Evolutionary conservation across 1,139 yeast genomes (phyloP).

Genomic region (Kurtzmaniella quercitrusa): DNA sequence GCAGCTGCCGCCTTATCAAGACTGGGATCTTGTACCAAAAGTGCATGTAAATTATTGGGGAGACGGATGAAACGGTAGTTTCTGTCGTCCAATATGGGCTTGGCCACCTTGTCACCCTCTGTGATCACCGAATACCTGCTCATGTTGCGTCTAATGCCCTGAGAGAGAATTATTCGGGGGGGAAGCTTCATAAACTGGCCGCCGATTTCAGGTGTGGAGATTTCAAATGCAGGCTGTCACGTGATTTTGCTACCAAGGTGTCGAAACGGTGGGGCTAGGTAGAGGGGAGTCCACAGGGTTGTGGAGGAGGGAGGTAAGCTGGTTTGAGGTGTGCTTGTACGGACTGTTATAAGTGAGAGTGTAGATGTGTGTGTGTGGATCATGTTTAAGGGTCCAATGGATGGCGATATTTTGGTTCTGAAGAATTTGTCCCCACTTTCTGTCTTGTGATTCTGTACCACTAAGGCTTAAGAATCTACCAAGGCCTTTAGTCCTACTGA

Average conservation of each 20-base stretch:
- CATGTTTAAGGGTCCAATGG: no score
- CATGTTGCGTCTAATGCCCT: not conserved
- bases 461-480: no score
- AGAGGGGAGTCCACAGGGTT: not conserved
- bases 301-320: not conserved
- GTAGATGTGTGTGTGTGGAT: no score
- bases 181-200: not conserved
- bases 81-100: constrained; percentile 74
- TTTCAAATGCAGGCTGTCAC: constrained; percentile 1
- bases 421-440: no score
- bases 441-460: no score
- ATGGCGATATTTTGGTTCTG: no score
- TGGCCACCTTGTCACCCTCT: constrained; percentile 30
- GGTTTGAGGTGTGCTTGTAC: no score
- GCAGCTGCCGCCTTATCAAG: constrained; percentile 94
- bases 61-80: constrained; percentile 64
- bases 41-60: constrained; percentile 64
- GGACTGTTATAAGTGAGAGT: no score
- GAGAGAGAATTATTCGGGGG: not conserved
- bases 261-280: no score
- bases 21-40: constrained; percentile 77
- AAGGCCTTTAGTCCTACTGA: no score
- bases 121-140: constrained; percentile 15
- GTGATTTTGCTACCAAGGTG: not conserved
- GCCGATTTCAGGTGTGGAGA: not conserved